Base-by-base conservation (phyloP, 2,329 filamentous ascomycete species). In the Talaromyces sp. region DNA sequence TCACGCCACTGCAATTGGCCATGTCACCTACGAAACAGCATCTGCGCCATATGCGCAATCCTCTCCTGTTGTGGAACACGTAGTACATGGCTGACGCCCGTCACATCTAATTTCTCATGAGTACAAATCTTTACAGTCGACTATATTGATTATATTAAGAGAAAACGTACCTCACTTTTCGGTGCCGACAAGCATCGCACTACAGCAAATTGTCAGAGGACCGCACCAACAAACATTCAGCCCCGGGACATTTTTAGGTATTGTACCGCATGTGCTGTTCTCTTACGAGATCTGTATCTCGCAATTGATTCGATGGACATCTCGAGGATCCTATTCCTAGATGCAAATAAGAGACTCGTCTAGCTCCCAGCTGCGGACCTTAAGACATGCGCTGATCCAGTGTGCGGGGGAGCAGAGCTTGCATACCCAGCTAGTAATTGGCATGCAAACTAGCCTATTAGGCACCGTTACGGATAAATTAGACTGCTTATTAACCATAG, bases 41-140 rank as follows among this genome's bases (percentile, higher is more conserved):
- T 75, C 73, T n/a, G 69, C 66, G 8, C 71, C 73, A 67, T 74
- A 75, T 2, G 67, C 66, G 56, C 73, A 75, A 14, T 71, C 68
- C 49, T 72, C 69, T n/a, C 67, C 68, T 7, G 68, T 67, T 9
- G 67, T 45, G 2, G 57, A 37, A 50, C 71, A 73, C 13, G 70
- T 72, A 13, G 49, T 73, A 68, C 82, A 84, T 33, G 82, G 82
- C 52, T 76, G 76, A 52, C 79, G 78, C 14, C 82, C 82, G 69
- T 84, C 81, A 64, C 82, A 84, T 74, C 81, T 83, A 63, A 47
- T 13, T 49, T 31, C 7, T 16, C 13, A 2, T 16, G 3, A 27
- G 47, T 50, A 9, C 22, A 27, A 16, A 16, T 49, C 3, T 27
- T 16, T 11, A 9, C 2, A 22, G 3, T 47, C n/a, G 16, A 43